Evolutionary conservation across 2,329 filamentous ascomycete species (phyloP).

Genomic region (Trichothecium roseum): DNA sequence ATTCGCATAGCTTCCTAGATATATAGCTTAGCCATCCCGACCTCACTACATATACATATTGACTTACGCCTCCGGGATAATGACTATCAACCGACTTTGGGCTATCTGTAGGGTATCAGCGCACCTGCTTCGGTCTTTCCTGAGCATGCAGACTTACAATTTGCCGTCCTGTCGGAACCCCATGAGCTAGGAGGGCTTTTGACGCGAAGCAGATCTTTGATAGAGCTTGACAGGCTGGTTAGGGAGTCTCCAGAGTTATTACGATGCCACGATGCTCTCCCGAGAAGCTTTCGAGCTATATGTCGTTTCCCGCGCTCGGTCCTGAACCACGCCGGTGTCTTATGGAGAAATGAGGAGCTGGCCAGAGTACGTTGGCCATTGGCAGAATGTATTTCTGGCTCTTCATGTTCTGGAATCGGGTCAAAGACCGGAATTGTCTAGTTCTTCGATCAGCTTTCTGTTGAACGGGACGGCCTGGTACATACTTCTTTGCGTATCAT

Average conservation of each 20-base stretch:
- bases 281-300: constrained; percentile 26
- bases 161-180: background rate
- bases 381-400: background rate
- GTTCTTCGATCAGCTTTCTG: too few relatives aligned
- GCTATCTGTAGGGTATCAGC: constrained; percentile 4
- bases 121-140: background rate
- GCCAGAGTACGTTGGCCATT: background rate
- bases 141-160: background rate
- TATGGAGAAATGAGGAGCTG: too few relatives aligned
- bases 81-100: constrained; percentile 10
- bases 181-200: constrained; percentile 13
- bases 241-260: constrained; percentile 26
- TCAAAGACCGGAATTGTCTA: background rate
- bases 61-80: constrained; percentile 24
- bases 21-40: background rate
- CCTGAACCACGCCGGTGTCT: constrained; percentile 17
- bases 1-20: constrained; percentile 37
- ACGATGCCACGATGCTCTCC: constrained; percentile 27
- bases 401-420: background rate
- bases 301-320: constrained; percentile 17
- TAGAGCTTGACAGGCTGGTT: constrained; percentile 29
- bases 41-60: background rate
- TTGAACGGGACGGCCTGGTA: too few relatives aligned
- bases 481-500: background rate
- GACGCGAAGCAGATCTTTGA: constrained; percentile 27